phyloP scores from a whole-genome alignment of 495 filamentous ascomycete genomes.

The Cercophora newfieldiana region DNA sequence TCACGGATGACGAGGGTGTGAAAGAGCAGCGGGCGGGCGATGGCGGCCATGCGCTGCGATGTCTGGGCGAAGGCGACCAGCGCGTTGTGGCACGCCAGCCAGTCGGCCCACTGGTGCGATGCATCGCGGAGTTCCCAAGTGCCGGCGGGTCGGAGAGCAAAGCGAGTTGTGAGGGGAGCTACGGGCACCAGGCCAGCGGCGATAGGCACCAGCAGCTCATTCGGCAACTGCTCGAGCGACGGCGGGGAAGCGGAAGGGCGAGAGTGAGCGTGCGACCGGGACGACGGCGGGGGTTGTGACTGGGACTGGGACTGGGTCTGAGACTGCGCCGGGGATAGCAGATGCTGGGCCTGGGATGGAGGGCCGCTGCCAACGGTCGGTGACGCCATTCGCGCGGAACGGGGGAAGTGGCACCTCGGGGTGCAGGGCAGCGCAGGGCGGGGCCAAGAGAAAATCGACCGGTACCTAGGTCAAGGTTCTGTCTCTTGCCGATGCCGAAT shows the following conservation, averaged over 20 bases:
- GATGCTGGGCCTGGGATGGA: background rate
- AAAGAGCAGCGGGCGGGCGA: slow-evolving; percentile 34
- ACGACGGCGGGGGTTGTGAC: background rate
- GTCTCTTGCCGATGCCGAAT: background rate
- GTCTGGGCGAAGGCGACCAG: slow-evolving; percentile 33
- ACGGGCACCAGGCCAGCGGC: slow-evolving; percentile 30
- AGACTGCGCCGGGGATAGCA: background rate
- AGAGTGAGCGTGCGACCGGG: background rate
- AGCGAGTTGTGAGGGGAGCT: slow-evolving; percentile 31
- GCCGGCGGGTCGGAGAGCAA: slow-evolving; percentile 31
- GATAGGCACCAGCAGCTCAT: slow-evolving; percentile 35
- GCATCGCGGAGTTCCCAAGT: slow-evolving; percentile 38
- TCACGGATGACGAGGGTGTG: slow-evolving; percentile 33
- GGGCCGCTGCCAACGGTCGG: slow-evolving; percentile 9
- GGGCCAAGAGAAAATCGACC: background rate
- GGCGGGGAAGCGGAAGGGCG: background rate
- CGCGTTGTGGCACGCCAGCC: slow-evolving; percentile 25
- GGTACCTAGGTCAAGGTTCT: too few relatives aligned
- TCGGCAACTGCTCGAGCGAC: slow-evolving; percentile 30
- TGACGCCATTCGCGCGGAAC: slow-evolving; percentile 16
- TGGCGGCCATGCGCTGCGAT: slow-evolving; percentile 33
- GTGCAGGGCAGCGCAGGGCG: background rate
- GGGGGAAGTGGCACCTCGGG: too few relatives aligned
- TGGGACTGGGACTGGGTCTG: slow-evolving; percentile 1
- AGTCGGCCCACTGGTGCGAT: slow-evolving; percentile 31